Base-by-base conservation (phyloP, 2,329 filamentous ascomycete species). In the Aspergillus ruber region DNA sequence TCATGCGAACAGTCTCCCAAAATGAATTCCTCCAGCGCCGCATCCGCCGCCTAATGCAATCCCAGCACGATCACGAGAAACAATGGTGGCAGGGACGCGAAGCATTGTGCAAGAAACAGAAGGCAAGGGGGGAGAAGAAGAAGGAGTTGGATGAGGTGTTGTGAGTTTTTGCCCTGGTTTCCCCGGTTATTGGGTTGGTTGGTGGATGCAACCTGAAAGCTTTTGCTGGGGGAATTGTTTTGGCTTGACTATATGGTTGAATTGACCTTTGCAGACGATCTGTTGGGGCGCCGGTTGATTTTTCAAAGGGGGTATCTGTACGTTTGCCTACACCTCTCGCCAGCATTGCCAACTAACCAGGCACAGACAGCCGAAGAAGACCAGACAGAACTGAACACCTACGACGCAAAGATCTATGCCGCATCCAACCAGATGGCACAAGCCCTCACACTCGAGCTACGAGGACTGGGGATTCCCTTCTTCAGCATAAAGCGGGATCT, bases 371-470 rank as follows among this genome's bases (percentile, higher is more conserved):
- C 64, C 6, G 66, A 77, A 51, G 72, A 76, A 42, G 68, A 81
- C 42, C 63, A 74, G 29, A 69, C 73, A 42, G 83, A 86, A 61
- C 65, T 86, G 6, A 61, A 68, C 25, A 70, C 70, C 17, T 85
- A 82, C 58, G 81, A 85, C 53, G 65, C 67, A 45, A 86, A 86
- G 58, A 79, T 86, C 13, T 79, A 84, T 55, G 74, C 70, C 46
- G 82, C 81, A 2, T 76, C 78, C 44, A 66, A 66, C 36, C 70
- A 78, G 9, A 84, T 86, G 82, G 73, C 77, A 0, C 70, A 73
- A n/a, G 75, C 76, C 12, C 79, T 84, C 64, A 72, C 70, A 6
- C 62, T 65, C 1, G 79, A 81, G 53, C 62, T 86, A 42, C 78
- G 78, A 48, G 68, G 64, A 6, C 61, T 85, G 27, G 80, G 77